Base-by-base conservation (phyloP, 345 rosid species). In the Citrus cavaleriei region DNA sequence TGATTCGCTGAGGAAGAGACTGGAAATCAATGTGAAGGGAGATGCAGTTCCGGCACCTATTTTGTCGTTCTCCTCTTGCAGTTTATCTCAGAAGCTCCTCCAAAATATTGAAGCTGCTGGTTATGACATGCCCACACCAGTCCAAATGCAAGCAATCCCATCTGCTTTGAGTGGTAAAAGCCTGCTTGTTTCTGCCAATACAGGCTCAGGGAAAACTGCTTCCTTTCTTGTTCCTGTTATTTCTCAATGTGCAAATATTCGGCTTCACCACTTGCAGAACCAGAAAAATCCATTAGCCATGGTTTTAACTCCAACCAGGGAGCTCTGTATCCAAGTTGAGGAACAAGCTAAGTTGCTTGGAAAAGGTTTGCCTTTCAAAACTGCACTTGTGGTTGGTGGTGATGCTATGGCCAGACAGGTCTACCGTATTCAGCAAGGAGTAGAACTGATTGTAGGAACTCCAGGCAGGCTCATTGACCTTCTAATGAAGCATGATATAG, bases 331-430 rank as follows among this genome's bases (percentile, higher is more conserved):
- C 76, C 99, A 95, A 84, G 90, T 93, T 49, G 99, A 95, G 88
- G 93, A 91, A 62, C 93, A 91, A 79, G 99, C 99, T 35, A 95
- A 95, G 90, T 70, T 88, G 78, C 90, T 95, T 37, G 98, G 96
- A n/a, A 92, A 88, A 85, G 98, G 97, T 72, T 84, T 95, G 84
- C 97, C 93, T 37, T 93, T 95, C 80, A 93, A 91, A 84, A 92
- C 97, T 66, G 99, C 99, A 4, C 98, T 93, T 51, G 93, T 93
- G 60, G 97, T 93, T 70, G 98, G 98, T 63, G 98, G 97, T 16
- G 95, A 92, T 79, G 87, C 97, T 72, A 88, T 95, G 88, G 87
- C 95, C 68, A 84, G 93, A 78, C 95, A 95, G 72, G 73, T 93
- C 19, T 85, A 95, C 77, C 92, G 97, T 66, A 87, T 95, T 72